Conservation (phyloP, 1,284 basidiomycete species). For the Cryptococcus jaspeensis region DNA sequence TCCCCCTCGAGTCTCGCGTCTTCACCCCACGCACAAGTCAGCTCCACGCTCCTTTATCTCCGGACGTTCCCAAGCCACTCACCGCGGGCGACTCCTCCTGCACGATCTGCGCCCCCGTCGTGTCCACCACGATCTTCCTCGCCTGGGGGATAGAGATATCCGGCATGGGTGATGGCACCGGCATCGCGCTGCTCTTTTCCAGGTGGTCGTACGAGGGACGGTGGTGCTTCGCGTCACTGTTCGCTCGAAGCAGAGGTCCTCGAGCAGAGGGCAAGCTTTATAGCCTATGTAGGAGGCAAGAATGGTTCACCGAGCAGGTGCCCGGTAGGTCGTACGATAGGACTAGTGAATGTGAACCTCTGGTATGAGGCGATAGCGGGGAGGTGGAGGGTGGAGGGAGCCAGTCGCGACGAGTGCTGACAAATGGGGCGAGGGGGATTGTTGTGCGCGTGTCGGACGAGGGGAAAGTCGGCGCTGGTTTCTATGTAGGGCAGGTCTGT, state of each 20-base stretch:
- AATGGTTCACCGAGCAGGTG: too few species aligned
- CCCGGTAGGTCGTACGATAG: too few species aligned
- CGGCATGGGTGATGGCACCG: slow-evolving; percentile 22
- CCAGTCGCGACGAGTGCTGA: not conserved
- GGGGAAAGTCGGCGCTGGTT: not conserved
- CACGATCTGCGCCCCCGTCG: slow-evolving; percentile 75
- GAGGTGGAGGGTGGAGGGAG: too few species aligned
- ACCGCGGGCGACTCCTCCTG: slow-evolving; percentile 91
- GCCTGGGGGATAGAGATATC: slow-evolving; percentile 51
- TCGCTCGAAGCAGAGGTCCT: too few species aligned
- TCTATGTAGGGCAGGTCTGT: not conserved
- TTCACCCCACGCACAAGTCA: slow-evolving; percentile 41
- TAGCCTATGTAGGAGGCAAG: too few species aligned
- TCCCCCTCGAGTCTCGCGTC: slow-evolving; percentile 89
- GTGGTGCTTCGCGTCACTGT: too few species aligned
- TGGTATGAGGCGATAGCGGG: too few species aligned
- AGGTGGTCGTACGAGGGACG: not conserved
- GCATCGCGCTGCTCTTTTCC: slow-evolving; percentile 5
- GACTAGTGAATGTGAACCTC: too few species aligned
- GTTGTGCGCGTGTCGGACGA: not conserved
- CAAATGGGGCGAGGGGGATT: not conserved
- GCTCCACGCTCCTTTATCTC: slow-evolving; percentile 5
- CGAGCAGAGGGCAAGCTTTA: too few species aligned
- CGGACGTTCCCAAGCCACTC: slow-evolving; percentile 38
- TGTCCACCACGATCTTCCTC: slow-evolving; percentile 49